phyloP scores from a whole-genome alignment of 768 basidiomycete species.

The Pleurotus pulmonarius region DNA sequence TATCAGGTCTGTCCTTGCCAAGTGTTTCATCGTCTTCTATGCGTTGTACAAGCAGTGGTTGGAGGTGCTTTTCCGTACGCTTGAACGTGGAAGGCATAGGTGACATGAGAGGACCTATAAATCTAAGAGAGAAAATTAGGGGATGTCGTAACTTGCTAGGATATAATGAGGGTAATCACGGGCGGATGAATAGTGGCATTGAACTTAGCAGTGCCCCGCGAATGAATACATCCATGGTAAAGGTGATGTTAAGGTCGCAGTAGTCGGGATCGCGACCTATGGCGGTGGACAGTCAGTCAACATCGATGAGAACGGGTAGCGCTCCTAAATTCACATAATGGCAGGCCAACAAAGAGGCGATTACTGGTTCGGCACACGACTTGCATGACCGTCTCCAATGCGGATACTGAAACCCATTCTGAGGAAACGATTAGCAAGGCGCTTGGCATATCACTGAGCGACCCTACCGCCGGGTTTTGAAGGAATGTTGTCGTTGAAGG shows the following conservation, averaged over 20 bases:
- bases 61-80: constrained; percentile 8
- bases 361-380: constrained; percentile 5
- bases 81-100: constrained; percentile 8
- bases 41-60: constrained; percentile 7
- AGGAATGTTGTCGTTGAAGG: not conserved
- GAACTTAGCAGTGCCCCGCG: constrained; percentile 22
- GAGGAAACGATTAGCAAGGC: not conserved
- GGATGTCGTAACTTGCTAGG: no score
- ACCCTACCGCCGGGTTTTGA: not conserved
- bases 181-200: constrained; percentile 26
- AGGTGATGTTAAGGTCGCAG: constrained; percentile 24
- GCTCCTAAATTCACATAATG: not conserved
- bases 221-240: constrained; percentile 25
- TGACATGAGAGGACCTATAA: constrained; percentile 8
- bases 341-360: constrained; percentile 6
- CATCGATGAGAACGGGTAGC: not conserved
- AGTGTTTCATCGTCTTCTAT: not conserved
- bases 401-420: constrained; percentile 1
- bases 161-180: no score
- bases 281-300: not conserved
- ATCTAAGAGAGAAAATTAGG: not conserved
- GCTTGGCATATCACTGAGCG: no score
- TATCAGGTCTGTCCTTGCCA: constrained; percentile 10
- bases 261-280: constrained; percentile 25
- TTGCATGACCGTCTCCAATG: constrained; percentile 3